A percentile compares a stretch with the other conserved stretches of the same genome.
phyloP scores from a whole-genome alignment of 1,284 basidiomycete species.

The Malassezia arunalokei region DNA sequence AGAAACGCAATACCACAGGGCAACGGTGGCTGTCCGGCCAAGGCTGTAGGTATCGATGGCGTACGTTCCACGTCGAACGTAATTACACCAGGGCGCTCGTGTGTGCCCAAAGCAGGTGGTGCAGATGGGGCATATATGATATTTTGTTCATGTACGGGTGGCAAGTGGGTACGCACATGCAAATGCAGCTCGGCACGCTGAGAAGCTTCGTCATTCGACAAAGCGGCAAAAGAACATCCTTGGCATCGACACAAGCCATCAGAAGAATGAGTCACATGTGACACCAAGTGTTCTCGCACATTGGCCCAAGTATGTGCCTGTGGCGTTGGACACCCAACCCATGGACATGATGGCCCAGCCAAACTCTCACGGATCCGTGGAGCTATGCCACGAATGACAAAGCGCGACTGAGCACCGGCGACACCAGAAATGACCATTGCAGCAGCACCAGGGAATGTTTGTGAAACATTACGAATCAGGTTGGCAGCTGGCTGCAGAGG shows the following conservation, averaged over 20 bases:
- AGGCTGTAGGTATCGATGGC: conserved; percentile 25
- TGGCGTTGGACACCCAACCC: conserved; percentile 26
- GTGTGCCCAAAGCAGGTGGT: conserved; percentile 21
- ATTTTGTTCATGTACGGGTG: not conserved
- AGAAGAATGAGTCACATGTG: conserved; percentile 19
- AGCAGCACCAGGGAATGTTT: conserved; percentile 63
- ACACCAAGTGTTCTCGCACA: conserved; percentile 23
- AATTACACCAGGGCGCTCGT: conserved; percentile 31
- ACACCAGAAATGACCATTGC: conserved; percentile 66
- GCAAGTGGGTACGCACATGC: conserved; percentile 12
- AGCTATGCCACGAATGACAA: conserved; percentile 65
- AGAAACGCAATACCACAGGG: conserved; percentile 34
- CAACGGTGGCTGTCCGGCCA: conserved; percentile 15
- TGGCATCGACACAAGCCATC: conserved; percentile 32
- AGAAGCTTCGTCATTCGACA: not conserved
- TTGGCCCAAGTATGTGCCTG: conserved; percentile 18
- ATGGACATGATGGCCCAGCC: conserved; percentile 21
- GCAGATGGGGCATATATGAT: not conserved
- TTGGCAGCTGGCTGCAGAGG: conserved; percentile 64
- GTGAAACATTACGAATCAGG: conserved; percentile 70
- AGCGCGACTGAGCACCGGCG: conserved; percentile 52
- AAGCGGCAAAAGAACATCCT: conserved; percentile 18
- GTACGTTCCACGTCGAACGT: conserved; percentile 37
- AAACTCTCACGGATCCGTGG: conserved; percentile 19
- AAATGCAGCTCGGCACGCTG: conserved; percentile 5